These are phyloP conservation scores for Hanseniaspora pseudoguilliermondii DNA, from an alignment of 805 yeast genomes.

Conservation along the genomic window DNA sequence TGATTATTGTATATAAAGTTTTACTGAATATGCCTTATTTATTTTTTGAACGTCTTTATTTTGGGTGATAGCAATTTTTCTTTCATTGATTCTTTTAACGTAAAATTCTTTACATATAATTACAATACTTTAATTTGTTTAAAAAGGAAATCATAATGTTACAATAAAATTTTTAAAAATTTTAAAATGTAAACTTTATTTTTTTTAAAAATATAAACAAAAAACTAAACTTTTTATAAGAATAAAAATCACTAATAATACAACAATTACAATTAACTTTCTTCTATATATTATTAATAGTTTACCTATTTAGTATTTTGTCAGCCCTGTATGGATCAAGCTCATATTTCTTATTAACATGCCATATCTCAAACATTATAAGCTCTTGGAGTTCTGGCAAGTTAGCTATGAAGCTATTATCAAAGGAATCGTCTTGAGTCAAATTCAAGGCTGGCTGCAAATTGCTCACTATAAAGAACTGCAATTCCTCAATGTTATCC, in stretches of 20 bases:
- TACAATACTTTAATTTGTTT: too few species aligned
- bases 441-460: conserved; percentile 13
- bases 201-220: too few species aligned
- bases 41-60: not conserved
- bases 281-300: not conserved
- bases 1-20: not conserved
- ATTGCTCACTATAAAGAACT: conserved; percentile 24
- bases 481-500: conserved; percentile 55
- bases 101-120: not conserved
- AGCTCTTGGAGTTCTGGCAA: conserved; percentile 35
- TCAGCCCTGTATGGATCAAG: conserved; percentile 58
- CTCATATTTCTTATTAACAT: conserved; percentile 46
- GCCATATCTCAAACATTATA: conserved; percentile 57
- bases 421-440: conserved; percentile 13
- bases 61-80: too few species aligned
- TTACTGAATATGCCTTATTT: not conserved
- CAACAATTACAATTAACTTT: not conserved
- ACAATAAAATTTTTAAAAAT: too few species aligned
- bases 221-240: too few species aligned
- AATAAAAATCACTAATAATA: too few species aligned
- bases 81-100: too few species aligned
- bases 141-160: too few species aligned
- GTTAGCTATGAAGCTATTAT: conserved; percentile 25
- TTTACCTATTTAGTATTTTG: conserved; percentile 33
- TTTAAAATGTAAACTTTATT: not conserved